phyloP scores from a whole-genome alignment of 208 protist genomes.

The Crithidia brevicula region DNA sequence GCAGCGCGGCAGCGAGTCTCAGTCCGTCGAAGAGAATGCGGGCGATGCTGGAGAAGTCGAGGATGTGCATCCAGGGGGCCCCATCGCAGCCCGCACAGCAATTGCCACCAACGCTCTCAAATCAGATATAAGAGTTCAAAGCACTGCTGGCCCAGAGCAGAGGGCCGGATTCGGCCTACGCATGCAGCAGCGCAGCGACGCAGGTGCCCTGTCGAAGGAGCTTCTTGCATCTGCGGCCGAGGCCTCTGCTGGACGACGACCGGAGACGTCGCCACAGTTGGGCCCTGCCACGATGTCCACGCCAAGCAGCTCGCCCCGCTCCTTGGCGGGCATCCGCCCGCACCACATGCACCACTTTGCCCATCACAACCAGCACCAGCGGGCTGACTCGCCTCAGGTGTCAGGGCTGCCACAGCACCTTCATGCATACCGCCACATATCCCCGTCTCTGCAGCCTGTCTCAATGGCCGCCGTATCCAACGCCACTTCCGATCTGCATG shows the following conservation, averaged over 20 bases:
- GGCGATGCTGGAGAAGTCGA: neutral
- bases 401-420: constrained; percentile 18
- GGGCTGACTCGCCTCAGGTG: constrained; percentile 9
- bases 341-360: constrained; percentile 20
- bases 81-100: neutral
- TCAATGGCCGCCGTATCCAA: neutral
- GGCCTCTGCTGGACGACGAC: neutral
- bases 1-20: neutral
- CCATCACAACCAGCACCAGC: constrained; percentile 22
- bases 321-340: constrained; percentile 7
- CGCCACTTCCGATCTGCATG: neutral
- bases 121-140: no score
- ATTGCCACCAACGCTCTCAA: no score
- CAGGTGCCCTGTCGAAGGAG: neutral
- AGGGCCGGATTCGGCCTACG: no score
- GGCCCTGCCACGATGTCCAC: neutral
- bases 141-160: no score
- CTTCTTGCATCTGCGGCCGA: neutral
- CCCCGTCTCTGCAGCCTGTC: constrained; percentile 15
- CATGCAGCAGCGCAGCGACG: neutral
- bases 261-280: neutral
- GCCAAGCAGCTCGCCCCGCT: constrained; percentile 9
- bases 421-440: constrained; percentile 24
- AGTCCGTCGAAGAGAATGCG: neutral
- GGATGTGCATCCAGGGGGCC: no score